phyloP scores from a whole-genome alignment of 306 rosid genomes.

The Lagenaria siceraria region DNA sequence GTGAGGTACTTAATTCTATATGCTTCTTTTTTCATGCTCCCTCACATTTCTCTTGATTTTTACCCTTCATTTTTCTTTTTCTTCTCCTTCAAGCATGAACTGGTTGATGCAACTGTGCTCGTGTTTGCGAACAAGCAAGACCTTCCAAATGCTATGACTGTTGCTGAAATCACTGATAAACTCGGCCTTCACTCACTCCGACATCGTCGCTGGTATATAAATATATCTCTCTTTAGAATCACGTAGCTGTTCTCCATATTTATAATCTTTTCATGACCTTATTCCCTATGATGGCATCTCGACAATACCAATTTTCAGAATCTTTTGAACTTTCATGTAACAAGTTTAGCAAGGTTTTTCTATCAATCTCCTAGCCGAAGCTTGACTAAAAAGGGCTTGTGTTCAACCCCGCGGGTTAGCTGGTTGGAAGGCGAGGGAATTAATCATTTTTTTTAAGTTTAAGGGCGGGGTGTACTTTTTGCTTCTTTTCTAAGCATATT shows the following conservation, averaged over 20 bases:
- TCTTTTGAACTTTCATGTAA: no score
- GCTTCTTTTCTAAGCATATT: no score
- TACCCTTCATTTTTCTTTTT: no score
- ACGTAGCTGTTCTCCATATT: neutral
- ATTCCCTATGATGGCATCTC: neutral
- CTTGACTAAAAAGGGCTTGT: no score
- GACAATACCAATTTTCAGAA: no score
- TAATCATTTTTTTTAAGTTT: no score
- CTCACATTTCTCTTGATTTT: neutral
- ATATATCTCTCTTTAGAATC: neutral
- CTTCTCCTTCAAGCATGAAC: conserved; percentile 43
- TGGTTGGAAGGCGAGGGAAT: no score
- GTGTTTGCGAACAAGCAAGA: conserved; percentile 57
- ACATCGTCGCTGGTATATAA: conserved; percentile 57
- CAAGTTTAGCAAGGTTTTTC: no score
- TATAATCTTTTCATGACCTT: neutral
- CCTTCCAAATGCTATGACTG: conserved; percentile 51
- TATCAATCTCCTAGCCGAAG: no score
- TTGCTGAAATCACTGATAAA: conserved; percentile 74
- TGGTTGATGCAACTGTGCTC: conserved; percentile 38
- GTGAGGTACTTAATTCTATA: conserved; percentile 42
- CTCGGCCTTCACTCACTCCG: conserved; percentile 76
- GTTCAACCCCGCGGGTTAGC: no score
- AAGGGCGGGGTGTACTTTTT: no score
- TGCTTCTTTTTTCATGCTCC: neutral